These are phyloP conservation scores for Bryopsis sp. DNA, from an alignment of 139 green algal genomes.

Conservation along the genomic window DNA sequence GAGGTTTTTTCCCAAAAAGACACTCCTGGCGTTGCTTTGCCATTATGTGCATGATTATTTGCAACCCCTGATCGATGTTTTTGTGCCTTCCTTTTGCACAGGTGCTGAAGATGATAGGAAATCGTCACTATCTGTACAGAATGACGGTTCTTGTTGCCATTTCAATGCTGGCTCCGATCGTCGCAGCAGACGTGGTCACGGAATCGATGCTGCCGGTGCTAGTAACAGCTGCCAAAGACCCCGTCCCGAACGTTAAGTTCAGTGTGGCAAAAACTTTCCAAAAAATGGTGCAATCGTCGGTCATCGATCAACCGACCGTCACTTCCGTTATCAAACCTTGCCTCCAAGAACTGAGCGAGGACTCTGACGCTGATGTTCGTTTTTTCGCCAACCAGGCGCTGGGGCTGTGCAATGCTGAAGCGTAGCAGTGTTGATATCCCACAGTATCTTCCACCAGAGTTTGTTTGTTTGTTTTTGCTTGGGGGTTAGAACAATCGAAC, in stretches of 20 bases:
- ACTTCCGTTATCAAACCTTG: conserved; percentile 69
- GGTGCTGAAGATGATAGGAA: conserved; percentile 36
- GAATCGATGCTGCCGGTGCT: conserved; percentile 80
- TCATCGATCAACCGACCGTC: conserved; percentile 59
- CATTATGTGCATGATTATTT: conserved; percentile 4
- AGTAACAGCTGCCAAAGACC: conserved; percentile 69
- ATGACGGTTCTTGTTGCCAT: conserved; percentile 86
- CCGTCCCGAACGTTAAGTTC: conserved; percentile 31
- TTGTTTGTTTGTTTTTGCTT: too few species aligned
- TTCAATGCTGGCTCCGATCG: conserved; percentile 61
- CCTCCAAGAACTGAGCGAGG: conserved; percentile 72
- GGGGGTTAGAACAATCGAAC: too few species aligned
- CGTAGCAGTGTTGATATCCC: too few species aligned
- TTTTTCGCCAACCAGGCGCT: conserved; percentile 78
- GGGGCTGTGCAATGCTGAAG: too few species aligned
- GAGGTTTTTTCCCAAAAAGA: neutral
- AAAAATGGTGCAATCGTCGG: conserved; percentile 38
- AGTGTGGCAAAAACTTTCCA: conserved; percentile 53
- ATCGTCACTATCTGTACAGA: conserved; percentile 91
- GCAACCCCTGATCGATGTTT: neutral
- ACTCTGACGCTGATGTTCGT: conserved; percentile 84
- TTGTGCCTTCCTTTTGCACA: conserved; percentile 1
- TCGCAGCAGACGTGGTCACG: conserved; percentile 72
- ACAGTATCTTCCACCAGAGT: too few species aligned
- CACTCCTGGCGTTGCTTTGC: neutral